Evolutionary conservation across 192 early-diverging fungal species (phyloP), one percentile per base, ranked within the genome.

Genomic region (Gaertneriomyces sp.): DNA sequence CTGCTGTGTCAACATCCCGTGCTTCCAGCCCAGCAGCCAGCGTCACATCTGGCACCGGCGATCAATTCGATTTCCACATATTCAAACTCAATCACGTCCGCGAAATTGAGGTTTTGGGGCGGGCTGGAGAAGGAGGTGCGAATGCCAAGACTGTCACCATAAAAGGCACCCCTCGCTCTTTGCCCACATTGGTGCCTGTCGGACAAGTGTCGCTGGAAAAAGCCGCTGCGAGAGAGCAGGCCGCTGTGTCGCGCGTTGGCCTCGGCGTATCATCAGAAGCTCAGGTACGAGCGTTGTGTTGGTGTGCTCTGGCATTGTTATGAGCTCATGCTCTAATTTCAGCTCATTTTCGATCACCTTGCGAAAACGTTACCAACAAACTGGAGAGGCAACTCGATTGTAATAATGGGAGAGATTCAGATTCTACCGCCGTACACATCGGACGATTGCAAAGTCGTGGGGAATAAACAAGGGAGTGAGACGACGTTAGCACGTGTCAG

Each of bases 331-430:
- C 12, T 44, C 53, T 60, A 2, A 45, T 52, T 47, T 16, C 56
- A 81, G 74, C 45, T 51, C 53, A 69, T 81, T 12, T 84, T 84
- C 71, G 75, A 84, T 53, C 73, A 74, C 11, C 63, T 84, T n/a
- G 55, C 71, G 38, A 81, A 81, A 60, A 84, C 82, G 10, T 42
- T 79, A n/a, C 75, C 77, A 5, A 72, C 73, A 17, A 25, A 55
- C 50, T 84, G 82, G 82, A 60, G 75, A 42, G 65, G 72, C 25
- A 58, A 43, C 14, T 47, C 71, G 9, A 84, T 84, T 42, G 53
- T 84, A 20, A 74, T 84, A 19, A 73, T 81, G 73, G 76, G 81
- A 54, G 70, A 79, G 57, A 77, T 84, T 19, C 53, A 73, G 44
- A 81, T 84, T 40, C 58, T 44, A 38, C 55, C 74, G 10, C 82